Base-by-base conservation (phyloP, 768 basidiomycete genomes). In the Auriscalpium orientale region DNA sequence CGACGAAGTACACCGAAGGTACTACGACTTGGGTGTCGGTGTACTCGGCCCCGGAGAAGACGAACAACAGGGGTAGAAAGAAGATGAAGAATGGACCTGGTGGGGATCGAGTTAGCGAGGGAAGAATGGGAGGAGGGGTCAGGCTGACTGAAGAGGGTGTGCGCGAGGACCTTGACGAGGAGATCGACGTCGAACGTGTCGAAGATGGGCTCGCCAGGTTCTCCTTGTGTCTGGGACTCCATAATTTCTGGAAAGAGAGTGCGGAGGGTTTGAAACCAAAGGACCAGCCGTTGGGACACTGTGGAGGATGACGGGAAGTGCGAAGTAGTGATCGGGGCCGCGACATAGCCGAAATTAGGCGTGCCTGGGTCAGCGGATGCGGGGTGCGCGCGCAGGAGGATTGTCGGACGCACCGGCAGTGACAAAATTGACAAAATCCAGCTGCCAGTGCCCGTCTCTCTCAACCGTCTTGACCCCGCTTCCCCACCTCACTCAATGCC, bases 71-170 rank as follows among this genome's bases (percentile, higher is more conserved):
- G 2, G 91, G 90, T 57, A 95, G 74, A 58, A 93, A 84, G 69
- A 79, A 79, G 10, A 87, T 74, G 72, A 95, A 95, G 75, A 91
- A 88, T 16, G 93, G 91, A 60, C 89, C 90, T 91, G 63, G 22
- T 43, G 53, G 20, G 28, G 38, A 40, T 56, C 55, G 20, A 52
- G 37, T 22, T 43, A 15, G 2, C 20, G 13, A 20, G 15, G 34
- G 22, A 12, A 21, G 6, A 36, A 55, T 43, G 46, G 46, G 15
- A 20, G 22, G 28, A 18, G 21, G 20, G 46, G 34, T 33, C 37
- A n/a, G 40, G 70, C 85, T 68, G 57, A 88, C 91, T 91, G 75
- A 95, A 89, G 28, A 76, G 74, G 1, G 93, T 95, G 66, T 88
- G 80, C 47, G 76, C 71, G 54, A 94, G 73, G 53, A 93, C 89